phyloP scores from a whole-genome alignment of 2,329 filamentous ascomycete genomes.

The Colletotrichum sp. region DNA sequence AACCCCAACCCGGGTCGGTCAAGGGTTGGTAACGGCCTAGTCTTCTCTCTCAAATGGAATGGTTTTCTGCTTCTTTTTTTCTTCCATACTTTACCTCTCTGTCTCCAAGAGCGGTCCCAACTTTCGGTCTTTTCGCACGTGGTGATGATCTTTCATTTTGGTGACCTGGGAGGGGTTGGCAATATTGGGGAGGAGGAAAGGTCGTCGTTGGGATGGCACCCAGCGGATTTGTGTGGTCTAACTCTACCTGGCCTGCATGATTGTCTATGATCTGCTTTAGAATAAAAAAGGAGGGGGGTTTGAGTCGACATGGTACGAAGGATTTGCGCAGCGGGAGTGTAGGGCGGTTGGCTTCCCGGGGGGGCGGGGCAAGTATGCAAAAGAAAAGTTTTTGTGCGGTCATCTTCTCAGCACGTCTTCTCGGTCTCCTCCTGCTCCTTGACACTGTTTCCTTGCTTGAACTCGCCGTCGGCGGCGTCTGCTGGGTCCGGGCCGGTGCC shows the following conservation, averaged over 20 bases:
- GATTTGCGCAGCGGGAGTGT: neutral
- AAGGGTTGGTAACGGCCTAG: slow-evolving; percentile 21
- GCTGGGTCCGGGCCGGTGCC: neutral
- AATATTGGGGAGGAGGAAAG: neutral
- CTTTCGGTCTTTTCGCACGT: neutral
- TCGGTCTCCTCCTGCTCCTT: slow-evolving; percentile 65
- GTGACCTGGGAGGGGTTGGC: neutral
- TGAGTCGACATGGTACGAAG: neutral
- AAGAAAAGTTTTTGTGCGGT: neutral
- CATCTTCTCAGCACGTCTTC: slow-evolving; percentile 38
- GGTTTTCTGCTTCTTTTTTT: slow-evolving; percentile 19
- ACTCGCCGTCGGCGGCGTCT: slow-evolving; percentile 18
- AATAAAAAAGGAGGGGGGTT: neutral
- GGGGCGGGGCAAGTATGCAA: neutral
- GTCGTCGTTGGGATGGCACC: neutral
- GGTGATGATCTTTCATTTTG: neutral
- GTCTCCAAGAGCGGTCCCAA: neutral
- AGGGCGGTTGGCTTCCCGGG: neutral
- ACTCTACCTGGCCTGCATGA: neutral
- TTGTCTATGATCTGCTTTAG: slow-evolving; percentile 16
- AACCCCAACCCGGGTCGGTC: slow-evolving; percentile 18
- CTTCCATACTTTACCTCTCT: slow-evolving; percentile 15
- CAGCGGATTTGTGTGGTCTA: slow-evolving; percentile 9
- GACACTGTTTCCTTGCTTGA: slow-evolving; percentile 28
- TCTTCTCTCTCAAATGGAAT: slow-evolving; percentile 21